These are phyloP conservation scores for Mucor saturninus DNA, from an alignment of 371 early-diverging fungal genomes.

Conservation along the genomic window DNA sequence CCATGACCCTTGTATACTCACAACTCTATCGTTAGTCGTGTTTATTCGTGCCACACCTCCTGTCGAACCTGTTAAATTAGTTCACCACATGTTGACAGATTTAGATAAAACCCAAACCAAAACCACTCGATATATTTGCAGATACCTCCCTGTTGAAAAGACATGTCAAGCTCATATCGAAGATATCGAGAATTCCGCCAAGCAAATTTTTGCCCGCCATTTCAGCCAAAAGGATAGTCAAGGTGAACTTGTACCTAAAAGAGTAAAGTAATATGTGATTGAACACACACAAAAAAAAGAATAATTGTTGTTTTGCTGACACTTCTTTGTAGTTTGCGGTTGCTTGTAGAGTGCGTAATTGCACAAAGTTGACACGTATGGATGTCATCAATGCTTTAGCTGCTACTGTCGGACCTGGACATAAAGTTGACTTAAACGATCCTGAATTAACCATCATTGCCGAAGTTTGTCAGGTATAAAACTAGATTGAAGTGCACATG, in stretches of 20 bases:
- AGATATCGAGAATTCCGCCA: constrained; percentile 63
- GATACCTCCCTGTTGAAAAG: constrained; percentile 68
- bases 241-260: constrained; percentile 40
- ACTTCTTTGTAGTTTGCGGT: constrained; percentile 63
- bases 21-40: constrained; percentile 33
- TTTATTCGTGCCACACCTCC: constrained; percentile 56
- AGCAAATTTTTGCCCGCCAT: constrained; percentile 54
- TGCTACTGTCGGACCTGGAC: constrained; percentile 54
- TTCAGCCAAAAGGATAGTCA: constrained; percentile 54
- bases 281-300: background rate
- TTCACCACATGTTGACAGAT: constrained; percentile 63
- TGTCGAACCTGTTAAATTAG: constrained; percentile 67
- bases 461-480: constrained; percentile 70
- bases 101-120: constrained; percentile 58
- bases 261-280: constrained; percentile 26
- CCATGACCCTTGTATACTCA: too few species aligned
- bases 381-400: constrained; percentile 63
- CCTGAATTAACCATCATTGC: constrained; percentile 69
- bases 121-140: constrained; percentile 65
- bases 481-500: too few species aligned
- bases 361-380: constrained; percentile 61
- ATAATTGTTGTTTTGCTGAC: background rate
- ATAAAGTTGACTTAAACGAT: constrained; percentile 66
- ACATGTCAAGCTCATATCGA: constrained; percentile 62
- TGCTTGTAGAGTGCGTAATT: constrained; percentile 68